Conservation (phyloP, 2,329 filamentous ascomycete genomes). For the Pyrenophora teres region DNA sequence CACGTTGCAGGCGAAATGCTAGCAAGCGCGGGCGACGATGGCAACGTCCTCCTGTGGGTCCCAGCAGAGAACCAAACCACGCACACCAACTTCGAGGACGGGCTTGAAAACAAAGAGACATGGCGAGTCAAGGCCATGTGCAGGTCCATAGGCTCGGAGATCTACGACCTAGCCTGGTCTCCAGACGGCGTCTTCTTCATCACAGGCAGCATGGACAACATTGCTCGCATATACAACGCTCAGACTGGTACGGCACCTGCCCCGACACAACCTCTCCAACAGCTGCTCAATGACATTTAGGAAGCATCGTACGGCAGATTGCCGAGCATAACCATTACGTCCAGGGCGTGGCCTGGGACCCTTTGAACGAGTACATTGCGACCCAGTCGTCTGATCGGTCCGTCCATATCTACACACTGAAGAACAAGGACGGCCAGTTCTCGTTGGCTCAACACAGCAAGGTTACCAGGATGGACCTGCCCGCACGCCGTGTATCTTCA, state of each 20-base stretch:
- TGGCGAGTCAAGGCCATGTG: conserved; percentile 99
- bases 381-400: conserved; percentile 98
- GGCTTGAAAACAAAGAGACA: conserved; percentile 89
- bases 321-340: conserved; percentile 98
- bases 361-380: conserved; percentile 94
- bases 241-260: conserved; percentile 69
- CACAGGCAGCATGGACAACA: conserved; percentile 98
- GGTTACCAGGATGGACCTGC: conserved; percentile 91
- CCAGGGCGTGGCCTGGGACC: conserved; percentile 98
- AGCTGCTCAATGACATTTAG: conserved; percentile 30
- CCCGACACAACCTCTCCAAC: conserved; percentile 8
- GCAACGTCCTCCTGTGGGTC: conserved; percentile 95
- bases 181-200: conserved; percentile 97
- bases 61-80: conserved; percentile 76
- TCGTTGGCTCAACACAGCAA: conserved; percentile 79
- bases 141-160: conserved; percentile 89
- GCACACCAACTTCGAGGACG: conserved; percentile 77
- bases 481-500: conserved; percentile 84
- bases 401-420: conserved; percentile 94
- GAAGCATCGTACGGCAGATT: conserved; percentile 74
- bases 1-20: conserved; percentile 75
- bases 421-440: conserved; percentile 95
- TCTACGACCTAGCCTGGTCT: conserved; percentile 98
- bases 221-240: conserved; percentile 95
- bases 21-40: conserved; percentile 94